Base-by-base conservation (phyloP, 1,139 yeast species). In the Candida sojae region DNA sequence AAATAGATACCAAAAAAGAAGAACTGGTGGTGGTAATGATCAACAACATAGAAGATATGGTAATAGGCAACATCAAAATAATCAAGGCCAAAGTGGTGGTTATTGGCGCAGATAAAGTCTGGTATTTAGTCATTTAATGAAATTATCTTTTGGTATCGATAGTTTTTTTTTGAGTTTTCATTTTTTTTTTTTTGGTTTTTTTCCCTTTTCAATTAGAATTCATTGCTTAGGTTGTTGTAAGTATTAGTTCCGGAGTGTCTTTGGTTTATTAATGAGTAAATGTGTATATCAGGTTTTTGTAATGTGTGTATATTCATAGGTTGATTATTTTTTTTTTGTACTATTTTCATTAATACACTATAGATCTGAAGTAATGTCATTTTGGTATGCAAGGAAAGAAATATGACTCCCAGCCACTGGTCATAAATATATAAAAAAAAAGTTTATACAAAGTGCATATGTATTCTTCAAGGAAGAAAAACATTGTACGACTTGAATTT, bases 1-100 rank as follows among this genome's bases (percentile, higher is more conserved):
- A 57, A 72, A 74, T 57, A 78, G 74, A 70, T 78, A 68, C 61
- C 75, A 71, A 49, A 71, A 69, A 59, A 73, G 75, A 62, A 71
- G 81, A 59, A 68, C 70, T 12, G 61, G 60, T 23, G 62, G 64
- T 9, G 58, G 59, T 37, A 49, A 51, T 32, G 53, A 34, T 25
- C 26, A 43, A n/a, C 38, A 45, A n/a, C 46, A 52, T 32, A 39
- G 45, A 21, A 45, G 46, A 9, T 41, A 40, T 33, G 41, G 40
- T 6, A 47, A 43, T 40, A 36, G 28, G 21, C 44, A 45, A 28
- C 41, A 39, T 26, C 43, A 47, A 26, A 39, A 41, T 10, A 39
- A 39, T 42, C 49, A 36, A 26, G 12, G 30, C n/a, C 44, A 44
- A 35, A 42, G 29, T 32, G 35, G 32, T 29, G 36, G 36, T 21